Evolutionary conservation across 148 eudicot species (phyloP).

Genomic region (Chenopodium album): DNA sequence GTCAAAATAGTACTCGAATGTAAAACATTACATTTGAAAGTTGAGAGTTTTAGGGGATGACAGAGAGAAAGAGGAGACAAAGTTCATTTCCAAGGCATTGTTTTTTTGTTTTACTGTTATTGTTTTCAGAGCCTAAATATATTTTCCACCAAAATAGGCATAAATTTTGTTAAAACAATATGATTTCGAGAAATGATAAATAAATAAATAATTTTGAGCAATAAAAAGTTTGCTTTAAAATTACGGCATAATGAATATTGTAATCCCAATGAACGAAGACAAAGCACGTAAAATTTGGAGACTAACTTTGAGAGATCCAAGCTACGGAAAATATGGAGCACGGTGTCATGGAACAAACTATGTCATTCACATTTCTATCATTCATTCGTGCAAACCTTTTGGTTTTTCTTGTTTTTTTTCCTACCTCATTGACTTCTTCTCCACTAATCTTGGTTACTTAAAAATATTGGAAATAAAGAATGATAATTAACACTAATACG

Average conservation of each 20-base stretch:
- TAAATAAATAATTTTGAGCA: neutral
- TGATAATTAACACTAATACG: no score
- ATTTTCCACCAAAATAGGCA: neutral
- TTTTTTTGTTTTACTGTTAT: conserved; percentile 9
- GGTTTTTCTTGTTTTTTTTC: conserved; percentile 1
- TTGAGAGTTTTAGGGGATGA: neutral
- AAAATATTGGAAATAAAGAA: no score
- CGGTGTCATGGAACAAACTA: neutral
- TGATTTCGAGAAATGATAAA: neutral
- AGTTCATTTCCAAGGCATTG: conserved; percentile 25
- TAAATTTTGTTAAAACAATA: neutral
- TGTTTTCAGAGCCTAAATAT: conserved; percentile 2
- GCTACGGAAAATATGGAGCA: conserved; percentile 10
- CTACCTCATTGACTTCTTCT: neutral
- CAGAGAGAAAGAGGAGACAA: conserved; percentile 6
- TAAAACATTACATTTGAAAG: neutral
- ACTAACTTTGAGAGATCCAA: conserved; percentile 20
- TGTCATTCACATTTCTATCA: neutral
- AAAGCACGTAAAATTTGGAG: conserved; percentile 20
- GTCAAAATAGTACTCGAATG: neutral
- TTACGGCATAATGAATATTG: neutral
- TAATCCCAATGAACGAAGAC: conserved; percentile 20
- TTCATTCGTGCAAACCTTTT: neutral
- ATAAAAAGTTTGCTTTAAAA: neutral
- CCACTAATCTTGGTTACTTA: neutral